Evolutionary conservation across 441 rosid genomes (phyloP).

Genomic region (Gossypium lobatum): DNA sequence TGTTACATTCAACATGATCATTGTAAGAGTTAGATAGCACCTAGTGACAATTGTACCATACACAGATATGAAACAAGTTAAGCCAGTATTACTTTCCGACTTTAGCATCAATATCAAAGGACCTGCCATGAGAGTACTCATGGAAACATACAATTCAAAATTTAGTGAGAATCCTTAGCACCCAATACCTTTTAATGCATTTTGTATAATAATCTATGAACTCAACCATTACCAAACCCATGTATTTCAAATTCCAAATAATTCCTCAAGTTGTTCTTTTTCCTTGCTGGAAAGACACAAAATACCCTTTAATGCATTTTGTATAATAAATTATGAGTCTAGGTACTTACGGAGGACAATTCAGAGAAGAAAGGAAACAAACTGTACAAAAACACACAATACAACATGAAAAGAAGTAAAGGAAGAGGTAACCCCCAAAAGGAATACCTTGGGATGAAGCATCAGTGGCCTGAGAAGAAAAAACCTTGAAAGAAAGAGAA

Average conservation of each 20-base stretch:
- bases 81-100: not conserved
- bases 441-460: slow-evolving; percentile 31
- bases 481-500: slow-evolving; percentile 31
- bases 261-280: not conserved
- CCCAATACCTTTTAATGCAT: not conserved
- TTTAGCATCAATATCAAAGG: not conserved
- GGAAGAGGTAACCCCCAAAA: not conserved
- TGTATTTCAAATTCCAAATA: not conserved
- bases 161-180: not conserved
- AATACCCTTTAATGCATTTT: not conserved
- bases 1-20: slow-evolving; percentile 25
- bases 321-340: not conserved
- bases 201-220: not conserved
- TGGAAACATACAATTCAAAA: not conserved
- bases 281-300: not conserved
- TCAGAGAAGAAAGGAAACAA: not conserved
- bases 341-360: not conserved
- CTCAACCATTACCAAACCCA: not conserved
- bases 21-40: not conserved
- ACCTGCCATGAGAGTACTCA: not conserved
- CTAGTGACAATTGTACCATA: not conserved
- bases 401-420: not conserved
- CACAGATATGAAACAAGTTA: not conserved
- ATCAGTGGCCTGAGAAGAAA: slow-evolving; percentile 45
- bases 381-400: not conserved